These are phyloP conservation scores for Glutinoglossum americanum DNA, from an alignment of 495 filamentous ascomycete genomes.

Conservation along the genomic window DNA sequence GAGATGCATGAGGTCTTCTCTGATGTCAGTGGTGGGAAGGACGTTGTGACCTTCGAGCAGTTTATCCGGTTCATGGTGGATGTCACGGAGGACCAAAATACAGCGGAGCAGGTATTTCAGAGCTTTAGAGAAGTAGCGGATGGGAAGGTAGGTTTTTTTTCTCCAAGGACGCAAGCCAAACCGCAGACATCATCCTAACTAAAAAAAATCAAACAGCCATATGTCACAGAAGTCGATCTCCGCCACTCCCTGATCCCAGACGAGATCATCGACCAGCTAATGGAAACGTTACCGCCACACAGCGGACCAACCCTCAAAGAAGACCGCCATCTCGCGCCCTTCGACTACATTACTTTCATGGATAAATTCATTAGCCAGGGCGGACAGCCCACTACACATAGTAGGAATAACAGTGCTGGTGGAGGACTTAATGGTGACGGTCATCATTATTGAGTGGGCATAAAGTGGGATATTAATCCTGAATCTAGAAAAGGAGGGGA, in stretches of 20 bases:
- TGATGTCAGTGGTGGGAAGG: slow-evolving; percentile 49
- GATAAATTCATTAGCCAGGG: slow-evolving; percentile 21
- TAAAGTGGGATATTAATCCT: no score
- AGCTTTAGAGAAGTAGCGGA: slow-evolving; percentile 92
- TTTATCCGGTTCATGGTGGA: slow-evolving; percentile 99
- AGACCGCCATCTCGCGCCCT: slow-evolving; percentile 58
- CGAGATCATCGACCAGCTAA: slow-evolving; percentile 78
- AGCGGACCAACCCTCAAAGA: slow-evolving; percentile 56
- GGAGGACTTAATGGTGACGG: background rate
- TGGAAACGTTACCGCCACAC: slow-evolving; percentile 66
- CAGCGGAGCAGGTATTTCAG: slow-evolving; percentile 93
- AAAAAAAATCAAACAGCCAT: slow-evolving; percentile 31
- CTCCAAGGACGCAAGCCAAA: background rate
- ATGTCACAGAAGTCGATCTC: slow-evolving; percentile 93
- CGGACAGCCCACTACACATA: background rate
- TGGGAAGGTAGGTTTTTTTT: slow-evolving; percentile 46
- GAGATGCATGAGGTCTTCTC: slow-evolving; percentile 90
- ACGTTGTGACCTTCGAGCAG: slow-evolving; percentile 85
- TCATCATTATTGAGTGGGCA: background rate
- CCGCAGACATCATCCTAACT: background rate
- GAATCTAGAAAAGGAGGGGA: background rate
- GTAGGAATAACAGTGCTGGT: background rate
- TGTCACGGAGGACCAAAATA: slow-evolving; percentile 95
- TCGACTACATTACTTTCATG: slow-evolving; percentile 88
- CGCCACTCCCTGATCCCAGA: slow-evolving; percentile 87